Conservation (phyloP, 1,139 yeast species). For the Suhomyces anneliseae region DNA sequence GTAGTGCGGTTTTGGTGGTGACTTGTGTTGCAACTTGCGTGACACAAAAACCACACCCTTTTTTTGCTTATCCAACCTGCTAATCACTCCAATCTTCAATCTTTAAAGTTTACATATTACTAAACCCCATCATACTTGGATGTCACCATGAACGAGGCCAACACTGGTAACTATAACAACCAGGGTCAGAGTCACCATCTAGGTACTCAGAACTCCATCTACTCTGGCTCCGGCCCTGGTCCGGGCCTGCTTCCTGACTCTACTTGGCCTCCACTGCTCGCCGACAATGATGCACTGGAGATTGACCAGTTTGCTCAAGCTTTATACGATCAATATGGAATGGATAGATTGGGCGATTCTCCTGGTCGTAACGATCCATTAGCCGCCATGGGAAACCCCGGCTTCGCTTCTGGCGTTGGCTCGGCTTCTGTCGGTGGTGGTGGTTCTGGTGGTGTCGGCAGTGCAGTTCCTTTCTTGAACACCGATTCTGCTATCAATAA, state of each 20-base stretch:
- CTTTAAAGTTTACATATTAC: neutral
- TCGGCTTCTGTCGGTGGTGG: neutral
- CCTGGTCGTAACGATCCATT: neutral
- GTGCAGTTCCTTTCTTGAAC: neutral
- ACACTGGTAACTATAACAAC: slow-evolving; percentile 5
- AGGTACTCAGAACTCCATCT: neutral
- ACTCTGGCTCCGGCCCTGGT: neutral
- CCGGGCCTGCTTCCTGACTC: neutral
- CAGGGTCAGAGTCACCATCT: slow-evolving; percentile 1
- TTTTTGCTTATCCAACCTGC: neutral
- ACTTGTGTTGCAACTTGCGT: neutral
- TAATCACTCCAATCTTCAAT: neutral
- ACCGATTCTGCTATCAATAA: neutral
- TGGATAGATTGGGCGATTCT: neutral
- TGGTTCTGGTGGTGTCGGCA: neutral
- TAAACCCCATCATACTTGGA: slow-evolving; percentile 2
- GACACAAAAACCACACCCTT: neutral
- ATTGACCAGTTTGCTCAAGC: slow-evolving; percentile 8
- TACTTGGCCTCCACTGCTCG: slow-evolving; percentile 1
- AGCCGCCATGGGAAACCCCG: neutral
- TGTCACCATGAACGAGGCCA: slow-evolving; percentile 7
- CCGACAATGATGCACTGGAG: slow-evolving; percentile 5
- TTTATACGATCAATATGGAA: slow-evolving; percentile 7
- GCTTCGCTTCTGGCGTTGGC: neutral
- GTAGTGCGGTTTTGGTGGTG: too few relatives aligned